Evolutionary conservation across 345 rosid species (phyloP).

Genomic region (Corchorus olitorius): DNA sequence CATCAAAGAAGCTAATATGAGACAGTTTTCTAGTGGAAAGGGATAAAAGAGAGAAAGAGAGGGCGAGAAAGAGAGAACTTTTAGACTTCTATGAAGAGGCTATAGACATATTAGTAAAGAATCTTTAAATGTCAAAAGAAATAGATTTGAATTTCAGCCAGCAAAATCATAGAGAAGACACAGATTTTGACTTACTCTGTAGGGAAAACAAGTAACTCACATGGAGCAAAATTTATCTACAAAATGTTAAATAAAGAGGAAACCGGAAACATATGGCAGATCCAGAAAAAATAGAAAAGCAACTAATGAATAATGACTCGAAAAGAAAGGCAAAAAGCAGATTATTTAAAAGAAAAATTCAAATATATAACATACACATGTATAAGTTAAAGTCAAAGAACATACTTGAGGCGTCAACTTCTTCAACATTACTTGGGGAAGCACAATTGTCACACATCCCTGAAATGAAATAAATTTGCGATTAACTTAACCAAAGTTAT

Average conservation of each 20-base stretch:
- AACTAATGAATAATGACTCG: neutral
- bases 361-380: neutral
- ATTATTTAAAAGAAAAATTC: neutral
- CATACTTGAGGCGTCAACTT: slow-evolving; percentile 77
- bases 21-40: neutral
- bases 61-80: too few species aligned
- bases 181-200: neutral
- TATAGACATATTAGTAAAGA: neutral
- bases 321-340: neutral
- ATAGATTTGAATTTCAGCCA: neutral
- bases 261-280: neutral
- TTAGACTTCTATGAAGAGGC: neutral
- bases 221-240: neutral
- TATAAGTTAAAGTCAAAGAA: slow-evolving; percentile 19
- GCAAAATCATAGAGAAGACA: neutral
- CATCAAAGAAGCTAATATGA: neutral
- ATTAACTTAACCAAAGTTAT: slow-evolving; percentile 15
- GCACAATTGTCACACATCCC: slow-evolving; percentile 98
- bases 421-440: slow-evolving; percentile 62
- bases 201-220: neutral
- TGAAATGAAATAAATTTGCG: slow-evolving; percentile 30
- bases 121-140: neutral
- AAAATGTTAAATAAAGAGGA: slow-evolving; percentile 1
- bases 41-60: too few species aligned
- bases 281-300: neutral